Percentiles rank a stretch among this genome's conserved stretches.
Conservation (phyloP, 768 basidiomycete species). For the Tylopilus sp. region DNA sequence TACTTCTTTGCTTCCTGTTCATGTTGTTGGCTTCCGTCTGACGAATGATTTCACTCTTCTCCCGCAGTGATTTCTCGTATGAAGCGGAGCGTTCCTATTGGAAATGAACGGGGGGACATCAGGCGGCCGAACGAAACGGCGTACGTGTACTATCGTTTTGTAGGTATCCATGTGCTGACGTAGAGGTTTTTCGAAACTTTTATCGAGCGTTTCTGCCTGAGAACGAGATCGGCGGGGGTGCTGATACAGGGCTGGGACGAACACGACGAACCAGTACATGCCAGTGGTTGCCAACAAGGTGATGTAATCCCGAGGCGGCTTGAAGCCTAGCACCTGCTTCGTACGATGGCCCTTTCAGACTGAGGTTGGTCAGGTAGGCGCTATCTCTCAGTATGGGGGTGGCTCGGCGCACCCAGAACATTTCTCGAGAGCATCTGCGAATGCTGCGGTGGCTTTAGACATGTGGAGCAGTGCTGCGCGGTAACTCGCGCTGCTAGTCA, state of each 20-base stretch:
- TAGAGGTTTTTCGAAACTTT: slow-evolving; percentile 85
- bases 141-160: slow-evolving; percentile 64
- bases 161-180: slow-evolving; percentile 83
- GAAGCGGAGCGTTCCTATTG: slow-evolving; percentile 75
- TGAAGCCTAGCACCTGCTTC: slow-evolving; percentile 80
- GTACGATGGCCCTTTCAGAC: slow-evolving; percentile 76
- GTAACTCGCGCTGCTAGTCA: slow-evolving; percentile 74
- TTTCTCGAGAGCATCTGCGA: slow-evolving; percentile 82
- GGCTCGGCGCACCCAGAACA: slow-evolving; percentile 66
- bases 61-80: slow-evolving; percentile 78
- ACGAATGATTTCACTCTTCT: slow-evolving; percentile 81
- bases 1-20: slow-evolving; percentile 84
- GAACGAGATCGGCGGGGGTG: slow-evolving; percentile 5
- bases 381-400: background rate
- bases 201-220: slow-evolving; percentile 82
- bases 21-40: slow-evolving; percentile 83
- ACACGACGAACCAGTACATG: slow-evolving; percentile 70
- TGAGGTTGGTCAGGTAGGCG: slow-evolving; percentile 24
- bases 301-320: slow-evolving; percentile 84
- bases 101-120: slow-evolving; percentile 3
- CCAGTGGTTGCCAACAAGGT: slow-evolving; percentile 90
- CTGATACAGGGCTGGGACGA: slow-evolving; percentile 5
- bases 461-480: slow-evolving; percentile 76
- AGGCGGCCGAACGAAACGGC: slow-evolving; percentile 16
- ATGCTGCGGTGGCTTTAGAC: slow-evolving; percentile 78